phyloP scores from a whole-genome alignment of 441 rosid species.

The Gossypium schwendimanii region DNA sequence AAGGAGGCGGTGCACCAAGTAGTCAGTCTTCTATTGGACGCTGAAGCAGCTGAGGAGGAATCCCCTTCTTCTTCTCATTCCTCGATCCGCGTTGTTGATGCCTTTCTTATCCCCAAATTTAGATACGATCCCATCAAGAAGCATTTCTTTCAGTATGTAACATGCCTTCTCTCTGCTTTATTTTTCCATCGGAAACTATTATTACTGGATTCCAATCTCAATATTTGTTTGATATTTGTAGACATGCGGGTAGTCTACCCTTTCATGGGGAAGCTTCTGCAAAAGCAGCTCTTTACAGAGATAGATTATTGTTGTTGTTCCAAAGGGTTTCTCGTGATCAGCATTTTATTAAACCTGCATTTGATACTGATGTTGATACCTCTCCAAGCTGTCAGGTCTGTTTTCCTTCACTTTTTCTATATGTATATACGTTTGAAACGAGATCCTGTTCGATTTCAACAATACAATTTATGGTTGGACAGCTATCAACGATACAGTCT shows the following conservation, averaged over 20 bases:
- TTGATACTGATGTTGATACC: conserved; percentile 50
- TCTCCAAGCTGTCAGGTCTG: conserved; percentile 71
- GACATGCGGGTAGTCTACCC: conserved; percentile 54
- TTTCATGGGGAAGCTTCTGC: conserved; percentile 76
- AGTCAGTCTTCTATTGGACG: conserved; percentile 47
- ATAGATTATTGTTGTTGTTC: conserved; percentile 58
- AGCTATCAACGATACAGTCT: conserved; percentile 86
- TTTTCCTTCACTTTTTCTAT: neutral
- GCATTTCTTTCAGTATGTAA: conserved; percentile 61
- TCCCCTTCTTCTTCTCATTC: conserved; percentile 25
- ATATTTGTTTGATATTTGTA: conserved; percentile 11
- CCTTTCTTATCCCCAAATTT: conserved; percentile 73
- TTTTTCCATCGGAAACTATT: neutral
- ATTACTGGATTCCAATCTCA: neutral
- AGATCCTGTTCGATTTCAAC: neutral
- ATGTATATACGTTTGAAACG: no score
- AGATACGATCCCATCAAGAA: conserved; percentile 67
- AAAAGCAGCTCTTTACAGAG: conserved; percentile 61
- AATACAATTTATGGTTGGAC: conserved; percentile 11
- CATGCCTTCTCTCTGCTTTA: neutral
- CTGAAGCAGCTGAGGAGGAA: conserved; percentile 58
- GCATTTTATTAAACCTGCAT: conserved; percentile 69
- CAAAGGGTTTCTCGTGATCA: conserved; percentile 84
- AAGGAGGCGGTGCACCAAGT: conserved; percentile 57
- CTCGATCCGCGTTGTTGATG: conserved; percentile 57